Base-by-base conservation (phyloP, 306 rosid genomes). In the Canavalia gladiata region DNA sequence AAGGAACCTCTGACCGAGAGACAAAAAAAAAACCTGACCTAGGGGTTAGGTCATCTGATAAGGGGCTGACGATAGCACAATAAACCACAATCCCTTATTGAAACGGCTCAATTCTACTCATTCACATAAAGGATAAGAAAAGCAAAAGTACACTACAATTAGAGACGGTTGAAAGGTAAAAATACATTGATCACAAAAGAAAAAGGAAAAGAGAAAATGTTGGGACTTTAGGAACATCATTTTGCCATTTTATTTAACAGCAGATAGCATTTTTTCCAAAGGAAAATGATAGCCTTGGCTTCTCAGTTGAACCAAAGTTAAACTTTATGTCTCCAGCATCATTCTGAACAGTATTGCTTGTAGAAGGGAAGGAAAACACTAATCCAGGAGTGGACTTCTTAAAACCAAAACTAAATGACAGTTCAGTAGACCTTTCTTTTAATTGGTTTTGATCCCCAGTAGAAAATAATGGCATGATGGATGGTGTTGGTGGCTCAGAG, bases 401-500 rank as follows among this genome's bases (percentile, higher is more conserved):
- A 11, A 80, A 77, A 37, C 92, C 96, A 79, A 95, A 95, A 68
- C 69, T 85, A 80, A 83, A 95, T 5, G 88, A 74, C 78, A 86
- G 92, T 78, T 76, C 78, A 29, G 77, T 54, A 34, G 57, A n/a
- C 52, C 49, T 86, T 49, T 89, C 85, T 82, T 85, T 85, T 29
- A 65, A 70, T 45, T 80, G 88, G 41, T 79, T 65, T 77, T 82
- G 84, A 82, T 65, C 75, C 66, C 83, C 85, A 2, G 84, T 43
- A 29, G 83, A 76, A 81, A 85, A 63, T 31, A 89, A 71, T 34
- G 98, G 98, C 70, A 82, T 39, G 65, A 91, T 68, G 77, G 97
- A 89, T 13, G 97, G 97, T 33, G 97, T 95, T 18, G 97, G 97
- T 11, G 88, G 99, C 79, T 95, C 97, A 2, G 87, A 84, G 59